Evolutionary conservation across 1,284 basidiomycete genomes (phyloP), one percentile per base, ranked within the genome.

Genomic region (Ceratobasidium sp.): DNA sequence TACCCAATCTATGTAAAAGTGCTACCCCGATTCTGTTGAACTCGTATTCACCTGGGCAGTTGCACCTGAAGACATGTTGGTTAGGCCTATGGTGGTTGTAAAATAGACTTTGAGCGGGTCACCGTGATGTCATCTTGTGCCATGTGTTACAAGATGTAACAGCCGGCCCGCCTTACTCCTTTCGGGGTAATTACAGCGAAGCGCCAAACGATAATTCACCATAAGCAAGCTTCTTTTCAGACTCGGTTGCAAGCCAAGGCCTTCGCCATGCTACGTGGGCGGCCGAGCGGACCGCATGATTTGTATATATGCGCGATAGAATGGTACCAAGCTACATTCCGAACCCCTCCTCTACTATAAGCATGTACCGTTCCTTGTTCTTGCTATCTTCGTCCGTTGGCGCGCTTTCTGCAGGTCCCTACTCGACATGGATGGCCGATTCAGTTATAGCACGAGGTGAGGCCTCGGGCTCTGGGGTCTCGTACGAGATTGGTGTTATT

Each of bases 341-440:
- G n/a, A 15, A 6, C 39, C 54, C 53, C 39, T 33, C 39, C 15
- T 42, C 37, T 2, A 6, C 42, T 1, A 58, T 11, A 45, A 28
- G 15, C 39, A 61, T 63, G 69, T 47, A 53, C 42, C 45, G 31
- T 47, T 74, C 69, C 4, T n/a, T 74, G 23, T 39, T 74, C 13
- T 15, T 74, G 2, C 23, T 74, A n/a, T 58, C 33, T 35, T 49
- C 45, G 31, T 58, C 69, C 2, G 23, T 74, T 23, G 69, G 69
- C 15, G 58, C 31, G 3, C 45, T 74, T 17, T 58, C 69, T 10
- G 69, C 69, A 4, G 33, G 58, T 0, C 69, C 69, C 11, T 74
- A 74, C 47, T 74, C 69, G 8, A 53, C 69, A 35, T 74, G 69
- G 69, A 74, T 74, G 69, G 69, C 69, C 23, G 69, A 74, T 74